Base-by-base conservation (phyloP, 495 filamentous ascomycete species). In the Trichoderma reesei region DNA sequence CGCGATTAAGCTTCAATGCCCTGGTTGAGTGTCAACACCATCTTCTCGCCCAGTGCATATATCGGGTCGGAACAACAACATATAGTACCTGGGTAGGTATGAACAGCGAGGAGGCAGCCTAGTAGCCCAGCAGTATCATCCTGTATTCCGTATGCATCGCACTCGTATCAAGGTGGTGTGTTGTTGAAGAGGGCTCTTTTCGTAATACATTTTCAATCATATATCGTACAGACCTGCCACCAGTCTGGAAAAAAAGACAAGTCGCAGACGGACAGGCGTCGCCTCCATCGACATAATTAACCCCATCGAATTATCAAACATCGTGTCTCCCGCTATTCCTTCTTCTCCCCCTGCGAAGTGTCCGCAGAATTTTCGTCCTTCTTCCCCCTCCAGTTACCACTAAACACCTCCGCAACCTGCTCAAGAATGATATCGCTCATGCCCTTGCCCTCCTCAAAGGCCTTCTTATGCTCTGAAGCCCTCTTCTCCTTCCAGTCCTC, bases 331-430 rank as follows among this genome's bases (percentile, higher is more conserved):
- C 60, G 11, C 41, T 63, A 63, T 46, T 63, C 26, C 31, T 62
- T 59, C 65, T 67, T 66, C 48, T 72, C 68, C 65, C 54, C 61
- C 54, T 70, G 68, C 33, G 64, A 71, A 36, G 72, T 68, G 20
- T 66, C 44, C 14, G 69, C 64, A 38, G 67, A 72, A 42, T 70
- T 67, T 63, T 74, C 73, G 61, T 65, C 36, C 60, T 60, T 66
- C 63, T 68, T 68, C 11, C 37, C 67, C 44, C 65, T 61, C 63
- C 67, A 73, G 16, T 72, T 79, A 80, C 80, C 82, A 72, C 80
- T 86, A 85, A 83, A 90, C 48, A 92, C 92, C 74, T 96, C 90
- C 80, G 82, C 86, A 48, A 96, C 83, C 82, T 93, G 88, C 68
- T 92, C 89, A 74, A 83, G 80, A 67, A 96, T 96, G 75, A 96